Percentiles rank a stretch among this genome's conserved stretches.
phyloP scores from a whole-genome alignment of 1,284 basidiomycete species.

The Porogramme epimiltina region DNA sequence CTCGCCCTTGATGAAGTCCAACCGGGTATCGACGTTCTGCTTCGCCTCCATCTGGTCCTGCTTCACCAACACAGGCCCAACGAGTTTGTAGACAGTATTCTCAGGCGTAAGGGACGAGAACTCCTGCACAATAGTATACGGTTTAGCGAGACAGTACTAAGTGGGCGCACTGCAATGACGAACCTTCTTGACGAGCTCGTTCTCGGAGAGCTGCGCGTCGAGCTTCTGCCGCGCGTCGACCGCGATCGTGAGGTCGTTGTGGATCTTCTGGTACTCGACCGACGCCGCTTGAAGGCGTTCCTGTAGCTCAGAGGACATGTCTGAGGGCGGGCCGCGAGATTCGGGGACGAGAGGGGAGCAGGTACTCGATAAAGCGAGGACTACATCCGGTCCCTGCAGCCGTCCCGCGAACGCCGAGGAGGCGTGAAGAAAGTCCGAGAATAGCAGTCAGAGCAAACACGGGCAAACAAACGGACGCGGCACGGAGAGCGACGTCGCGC shows the following conservation, averaged over 20 bases:
- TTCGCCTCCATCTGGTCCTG: slow-evolving; percentile 92
- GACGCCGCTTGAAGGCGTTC: slow-evolving; percentile 66
- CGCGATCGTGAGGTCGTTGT: slow-evolving; percentile 67
- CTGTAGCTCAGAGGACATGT: slow-evolving; percentile 45
- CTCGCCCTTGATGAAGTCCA: slow-evolving; percentile 90
- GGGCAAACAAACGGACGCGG: neutral
- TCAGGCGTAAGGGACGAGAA: slow-evolving; percentile 75
- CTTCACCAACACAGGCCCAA: slow-evolving; percentile 89
- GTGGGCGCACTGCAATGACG: no score
- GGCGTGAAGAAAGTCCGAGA: neutral
- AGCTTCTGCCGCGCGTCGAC: slow-evolving; percentile 84
- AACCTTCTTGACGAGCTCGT: slow-evolving; percentile 91
- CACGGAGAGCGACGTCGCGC: neutral
- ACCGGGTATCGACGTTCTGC: slow-evolving; percentile 86
- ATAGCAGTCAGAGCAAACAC: neutral
- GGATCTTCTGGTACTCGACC: slow-evolving; percentile 78
- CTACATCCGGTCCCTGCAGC: no score
- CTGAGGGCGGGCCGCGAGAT: neutral
- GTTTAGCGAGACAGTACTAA: neutral
- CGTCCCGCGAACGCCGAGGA: neutral
- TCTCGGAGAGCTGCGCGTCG: slow-evolving; percentile 90
- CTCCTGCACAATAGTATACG: slow-evolving; percentile 80
- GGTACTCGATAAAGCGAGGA: no score
- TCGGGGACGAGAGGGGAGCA: no score
- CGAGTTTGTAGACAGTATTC: slow-evolving; percentile 89